Evolutionary conservation across 1,284 basidiomycete species (phyloP), one percentile per base, ranked within the genome.

Genomic region (Cutaneotrichosporon mucoides): DNA sequence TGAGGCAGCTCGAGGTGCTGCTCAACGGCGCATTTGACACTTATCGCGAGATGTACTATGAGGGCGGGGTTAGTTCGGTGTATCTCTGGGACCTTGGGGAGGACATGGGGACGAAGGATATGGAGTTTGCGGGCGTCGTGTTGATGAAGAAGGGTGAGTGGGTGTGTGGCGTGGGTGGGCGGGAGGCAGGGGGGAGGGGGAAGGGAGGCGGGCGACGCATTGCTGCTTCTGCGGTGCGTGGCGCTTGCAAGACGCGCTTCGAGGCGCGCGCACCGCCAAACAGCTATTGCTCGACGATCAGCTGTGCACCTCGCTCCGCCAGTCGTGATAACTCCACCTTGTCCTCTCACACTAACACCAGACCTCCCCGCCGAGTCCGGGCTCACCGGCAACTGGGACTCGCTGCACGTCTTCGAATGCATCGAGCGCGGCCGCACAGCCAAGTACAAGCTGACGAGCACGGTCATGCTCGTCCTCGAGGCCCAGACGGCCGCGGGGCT

Each of bases 1-100:
- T 99, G 59, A 84, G 96, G 56, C 89, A 94, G 70, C 82, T 99
- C 37, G 96, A 99, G 79, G 86, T 95, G 61, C 82, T 88, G 24
- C 90, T 95, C 44, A 99, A 99, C 73, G 89, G 93, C 66, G 94
- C 93, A 1, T 99, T 99, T 71, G 93, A 97, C 74, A 93, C 92
- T 2, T 99, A 99, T 76, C 86, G 94, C 48, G 93, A 98, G 78
- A 86, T 98, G 91, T 99, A 99, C 82, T 97, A 86, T 78, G 95
- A 98, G 77, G 93, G 94, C 5, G 96, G 96, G 5, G 87, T 92
- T 1, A 96, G 93, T n/a, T 93, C 90, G 15, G 95, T 96, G 13
- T 99, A 96, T 78, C 85, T 99, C 10, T 99, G 96, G 96, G 96
- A 99, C 73, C 82, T 95, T 16, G 94, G 97, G 59, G 93, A 96